These are phyloP conservation scores for Dianthus caryophyllus DNA, from an alignment of 148 eudicot genomes.

Conservation along the genomic window DNA sequence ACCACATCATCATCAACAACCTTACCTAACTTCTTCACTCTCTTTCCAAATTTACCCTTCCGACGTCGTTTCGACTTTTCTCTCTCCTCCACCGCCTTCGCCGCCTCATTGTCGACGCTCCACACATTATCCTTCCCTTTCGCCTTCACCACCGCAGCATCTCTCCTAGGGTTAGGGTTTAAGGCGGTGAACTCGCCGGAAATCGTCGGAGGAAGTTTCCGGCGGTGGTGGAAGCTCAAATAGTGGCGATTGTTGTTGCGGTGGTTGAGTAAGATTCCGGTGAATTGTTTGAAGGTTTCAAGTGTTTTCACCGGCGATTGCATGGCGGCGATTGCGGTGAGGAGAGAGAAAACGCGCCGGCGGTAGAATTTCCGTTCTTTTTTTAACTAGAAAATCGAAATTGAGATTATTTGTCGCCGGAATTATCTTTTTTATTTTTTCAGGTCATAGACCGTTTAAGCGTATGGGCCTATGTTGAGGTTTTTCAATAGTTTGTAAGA, in stretches of 20 bases:
- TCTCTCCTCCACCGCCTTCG: slow-evolving; percentile 34
- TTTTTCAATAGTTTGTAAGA: too few relatives aligned
- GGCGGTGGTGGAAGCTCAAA: slow-evolving; percentile 11
- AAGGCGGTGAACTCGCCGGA: slow-evolving; percentile 31
- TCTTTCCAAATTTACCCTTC: slow-evolving; percentile 36
- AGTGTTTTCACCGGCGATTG: slow-evolving; percentile 40
- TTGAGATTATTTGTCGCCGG: neutral
- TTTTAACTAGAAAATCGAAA: neutral
- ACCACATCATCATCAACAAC: slow-evolving; percentile 39
- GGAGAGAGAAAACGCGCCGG: neutral
- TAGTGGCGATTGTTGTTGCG: slow-evolving; percentile 10
- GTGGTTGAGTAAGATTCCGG: slow-evolving; percentile 18
- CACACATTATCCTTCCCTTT: slow-evolving; percentile 87
- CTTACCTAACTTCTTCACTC: slow-evolving; percentile 37
- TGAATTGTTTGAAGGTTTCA: slow-evolving; percentile 33
- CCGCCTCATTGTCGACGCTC: slow-evolving; percentile 81
- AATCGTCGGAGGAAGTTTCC: slow-evolving; percentile 27
- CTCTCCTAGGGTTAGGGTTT: slow-evolving; percentile 30
- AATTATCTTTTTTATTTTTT: neutral
- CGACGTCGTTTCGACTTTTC: slow-evolving; percentile 21
- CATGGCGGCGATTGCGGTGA: slow-evolving; percentile 27
- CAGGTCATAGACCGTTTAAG: too few relatives aligned
- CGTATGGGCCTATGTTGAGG: too few relatives aligned
- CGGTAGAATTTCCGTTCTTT: neutral
- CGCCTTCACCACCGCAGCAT: slow-evolving; percentile 32